A percentile compares a stretch with the other conserved stretches of the same genome.
phyloP scores from a whole-genome alignment of 2,329 filamentous ascomycete genomes.

The Thielaviopsis populi region DNA sequence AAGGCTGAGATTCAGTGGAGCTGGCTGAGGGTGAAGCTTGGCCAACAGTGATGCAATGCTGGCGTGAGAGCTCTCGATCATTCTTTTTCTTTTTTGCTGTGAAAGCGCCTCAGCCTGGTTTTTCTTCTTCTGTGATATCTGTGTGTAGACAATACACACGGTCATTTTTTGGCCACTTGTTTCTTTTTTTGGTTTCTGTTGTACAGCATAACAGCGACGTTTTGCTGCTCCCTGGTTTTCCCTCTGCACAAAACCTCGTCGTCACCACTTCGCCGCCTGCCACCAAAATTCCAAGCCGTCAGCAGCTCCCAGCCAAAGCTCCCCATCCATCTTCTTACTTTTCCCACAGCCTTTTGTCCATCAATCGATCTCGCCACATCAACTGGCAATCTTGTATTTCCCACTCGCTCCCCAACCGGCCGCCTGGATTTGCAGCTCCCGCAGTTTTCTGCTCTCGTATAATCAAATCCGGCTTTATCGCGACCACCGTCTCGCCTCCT shows the following conservation, averaged over 20 bases:
- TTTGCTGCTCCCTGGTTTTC: background rate
- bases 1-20: constrained; percentile 2
- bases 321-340: background rate
- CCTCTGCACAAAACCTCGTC: background rate
- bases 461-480: too few relatives aligned
- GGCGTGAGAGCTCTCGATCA: background rate
- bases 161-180: background rate
- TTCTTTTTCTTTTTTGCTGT: background rate
- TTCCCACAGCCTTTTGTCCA: background rate
- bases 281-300: background rate
- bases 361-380: background rate
- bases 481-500: too few relatives aligned
- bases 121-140: background rate
- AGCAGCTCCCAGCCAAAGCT: background rate
- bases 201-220: background rate
- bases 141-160: background rate
- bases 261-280: constrained; percentile 15
- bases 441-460: too few relatives aligned
- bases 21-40: background rate
- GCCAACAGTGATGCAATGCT: background rate
- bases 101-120: background rate
- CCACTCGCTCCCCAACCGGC: too few relatives aligned
- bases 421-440: too few relatives aligned
- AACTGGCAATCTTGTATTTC: background rate
- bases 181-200: background rate